phyloP scores from a whole-genome alignment of 129 eudicot genomes.

The Centella asiatica region DNA sequence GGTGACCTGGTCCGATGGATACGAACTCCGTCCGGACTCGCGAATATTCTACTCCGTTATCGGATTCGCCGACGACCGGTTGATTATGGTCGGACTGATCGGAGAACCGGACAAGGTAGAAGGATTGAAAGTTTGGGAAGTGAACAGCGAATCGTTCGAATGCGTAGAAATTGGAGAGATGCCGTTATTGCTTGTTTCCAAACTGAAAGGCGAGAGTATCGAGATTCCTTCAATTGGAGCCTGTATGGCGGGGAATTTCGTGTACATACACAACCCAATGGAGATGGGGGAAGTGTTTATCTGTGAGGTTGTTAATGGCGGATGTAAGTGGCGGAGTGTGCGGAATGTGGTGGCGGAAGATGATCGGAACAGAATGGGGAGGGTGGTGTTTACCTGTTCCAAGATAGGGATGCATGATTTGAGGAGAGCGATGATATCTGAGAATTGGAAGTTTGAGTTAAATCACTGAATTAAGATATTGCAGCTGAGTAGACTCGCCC shows the following conservation, averaged over 20 bases:
- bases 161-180: constrained; percentile 29
- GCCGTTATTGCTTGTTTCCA: constrained; percentile 14
- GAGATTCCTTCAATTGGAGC: constrained; percentile 24
- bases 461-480: no score
- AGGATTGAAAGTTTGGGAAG: constrained; percentile 25
- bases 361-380: constrained; percentile 17
- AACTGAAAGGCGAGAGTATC: constrained; percentile 13
- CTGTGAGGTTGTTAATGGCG: constrained; percentile 31
- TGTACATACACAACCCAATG: constrained; percentile 16
- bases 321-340: constrained; percentile 36
- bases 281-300: constrained; percentile 20
- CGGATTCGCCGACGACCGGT: constrained; percentile 19
- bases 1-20: constrained; percentile 35
- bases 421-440: constrained; percentile 26
- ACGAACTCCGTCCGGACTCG: constrained; percentile 32
- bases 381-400: constrained; percentile 24
- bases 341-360: constrained; percentile 15
- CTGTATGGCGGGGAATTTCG: constrained; percentile 19
- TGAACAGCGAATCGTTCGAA: constrained; percentile 13
- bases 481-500: constrained; percentile 7
- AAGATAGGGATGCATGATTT: constrained; percentile 28
- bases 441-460: constrained; percentile 6
- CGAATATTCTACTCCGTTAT: constrained; percentile 23
- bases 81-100: constrained; percentile 26
- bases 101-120: constrained; percentile 15